Percentiles rank a stretch among this genome's conserved stretches.
Conservation (phyloP, 208 protist genomes). For the Leptomonas pyrrhocoris region DNA sequence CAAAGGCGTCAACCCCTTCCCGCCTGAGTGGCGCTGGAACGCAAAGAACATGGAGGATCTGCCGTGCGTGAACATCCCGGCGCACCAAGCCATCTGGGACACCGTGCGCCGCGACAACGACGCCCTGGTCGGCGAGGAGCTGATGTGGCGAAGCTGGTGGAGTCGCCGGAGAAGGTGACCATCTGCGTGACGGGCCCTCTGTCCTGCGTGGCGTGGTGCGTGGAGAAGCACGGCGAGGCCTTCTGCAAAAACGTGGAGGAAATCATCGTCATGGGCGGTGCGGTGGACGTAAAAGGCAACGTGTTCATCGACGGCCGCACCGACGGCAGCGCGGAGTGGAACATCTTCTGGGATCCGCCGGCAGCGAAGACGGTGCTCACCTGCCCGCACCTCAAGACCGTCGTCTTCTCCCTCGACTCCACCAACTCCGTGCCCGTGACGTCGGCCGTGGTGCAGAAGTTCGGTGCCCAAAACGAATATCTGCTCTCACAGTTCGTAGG, state of each 20-base stretch:
- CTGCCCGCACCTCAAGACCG: slow-evolving; percentile 46
- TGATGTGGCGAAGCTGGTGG: slow-evolving; percentile 80
- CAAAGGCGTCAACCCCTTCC: slow-evolving; percentile 85
- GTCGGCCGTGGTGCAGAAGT: slow-evolving; percentile 65
- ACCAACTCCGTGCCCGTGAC: slow-evolving; percentile 87
- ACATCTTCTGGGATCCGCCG: slow-evolving; percentile 89
- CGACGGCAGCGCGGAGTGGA: slow-evolving; percentile 89
- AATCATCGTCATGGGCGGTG: slow-evolving; percentile 91
- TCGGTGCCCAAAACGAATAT: slow-evolving; percentile 80
- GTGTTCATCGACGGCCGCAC: slow-evolving; percentile 73
- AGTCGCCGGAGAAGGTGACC: slow-evolving; percentile 71
- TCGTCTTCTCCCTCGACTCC: slow-evolving; percentile 87
- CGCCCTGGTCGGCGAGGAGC: slow-evolving; percentile 69
- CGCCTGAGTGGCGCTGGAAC: slow-evolving; percentile 76
- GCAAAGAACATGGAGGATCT: slow-evolving; percentile 89
- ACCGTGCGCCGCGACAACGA: slow-evolving; percentile 44
- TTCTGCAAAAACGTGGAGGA: slow-evolving; percentile 83
- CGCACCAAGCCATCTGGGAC: slow-evolving; percentile 57
- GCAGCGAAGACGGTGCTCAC: slow-evolving; percentile 74
- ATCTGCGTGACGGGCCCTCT: slow-evolving; percentile 90
- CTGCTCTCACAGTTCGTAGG: slow-evolving; percentile 89
- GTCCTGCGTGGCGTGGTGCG: slow-evolving; percentile 84
- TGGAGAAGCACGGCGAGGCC: slow-evolving; percentile 73
- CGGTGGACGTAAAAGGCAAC: slow-evolving; percentile 83
- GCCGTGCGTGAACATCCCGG: slow-evolving; percentile 77